Percentiles rank a stretch among this genome's conserved stretches.
Evolutionary conservation across 352 stramenopile species (phyloP).

Genomic region (Phytopythium delawarense): DNA sequence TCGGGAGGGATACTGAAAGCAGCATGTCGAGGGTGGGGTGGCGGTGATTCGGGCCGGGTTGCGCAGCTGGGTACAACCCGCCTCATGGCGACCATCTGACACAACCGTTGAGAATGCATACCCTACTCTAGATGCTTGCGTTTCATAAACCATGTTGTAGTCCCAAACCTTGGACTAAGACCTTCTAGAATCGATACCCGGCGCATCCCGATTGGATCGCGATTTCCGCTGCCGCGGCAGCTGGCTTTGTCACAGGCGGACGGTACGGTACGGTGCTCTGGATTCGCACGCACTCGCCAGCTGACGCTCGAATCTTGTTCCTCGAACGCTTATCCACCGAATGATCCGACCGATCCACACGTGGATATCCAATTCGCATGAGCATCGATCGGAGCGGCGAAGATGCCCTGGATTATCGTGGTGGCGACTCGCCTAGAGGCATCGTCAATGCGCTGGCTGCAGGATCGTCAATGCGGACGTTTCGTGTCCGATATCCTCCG

Average conservation of each 20-base stretch:
- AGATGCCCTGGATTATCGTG: neutral
- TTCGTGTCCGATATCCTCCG: neutral
- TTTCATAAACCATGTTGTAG: neutral
- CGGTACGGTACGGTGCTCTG: neutral
- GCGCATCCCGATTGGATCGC: neutral
- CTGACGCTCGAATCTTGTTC: neutral
- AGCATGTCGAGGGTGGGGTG: neutral
- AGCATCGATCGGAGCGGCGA: neutral
- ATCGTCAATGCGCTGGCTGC: neutral
- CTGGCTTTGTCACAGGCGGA: slow-evolving; percentile 1
- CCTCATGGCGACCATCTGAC: neutral
- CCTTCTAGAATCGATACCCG: neutral
- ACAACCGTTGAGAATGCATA: neutral
- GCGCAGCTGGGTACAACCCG: neutral
- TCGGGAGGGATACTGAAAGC: neutral
- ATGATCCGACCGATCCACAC: neutral
- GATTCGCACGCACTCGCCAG: neutral
- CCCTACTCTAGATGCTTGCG: neutral
- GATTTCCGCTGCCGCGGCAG: neutral
- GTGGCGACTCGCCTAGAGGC: neutral
- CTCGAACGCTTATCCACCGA: neutral
- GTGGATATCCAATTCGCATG: too few relatives aligned
- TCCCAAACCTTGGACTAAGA: neutral
- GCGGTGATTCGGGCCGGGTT: neutral
- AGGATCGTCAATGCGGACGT: neutral